Evolutionary conservation across 768 basidiomycete genomes (phyloP).

Genomic region (Xanthoconium stramineum): DNA sequence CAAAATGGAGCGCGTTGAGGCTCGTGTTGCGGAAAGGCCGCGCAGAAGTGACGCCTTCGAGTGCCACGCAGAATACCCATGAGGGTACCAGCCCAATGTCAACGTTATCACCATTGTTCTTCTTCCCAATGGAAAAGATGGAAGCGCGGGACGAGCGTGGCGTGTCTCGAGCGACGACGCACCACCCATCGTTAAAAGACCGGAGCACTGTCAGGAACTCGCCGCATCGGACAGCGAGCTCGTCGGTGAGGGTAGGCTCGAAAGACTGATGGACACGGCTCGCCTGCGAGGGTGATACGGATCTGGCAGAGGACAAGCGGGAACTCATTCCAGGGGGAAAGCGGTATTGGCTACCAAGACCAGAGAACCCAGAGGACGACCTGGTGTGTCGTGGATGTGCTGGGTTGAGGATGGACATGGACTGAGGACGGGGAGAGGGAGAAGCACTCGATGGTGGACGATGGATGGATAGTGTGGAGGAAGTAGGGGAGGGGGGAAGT

Average conservation of each 20-base stretch:
- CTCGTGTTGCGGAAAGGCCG: conserved; percentile 63
- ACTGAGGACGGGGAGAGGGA: conserved; percentile 9
- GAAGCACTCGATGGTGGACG: neutral
- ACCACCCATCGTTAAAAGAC: conserved; percentile 80
- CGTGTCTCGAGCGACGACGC: conserved; percentile 59
- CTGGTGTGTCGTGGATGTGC: conserved; percentile 29
- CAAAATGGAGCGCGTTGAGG: conserved; percentile 46
- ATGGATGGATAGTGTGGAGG: conserved; percentile 34
- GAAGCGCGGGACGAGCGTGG: conserved; percentile 40
- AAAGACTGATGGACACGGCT: conserved; percentile 66
- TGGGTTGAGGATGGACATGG: conserved; percentile 21
- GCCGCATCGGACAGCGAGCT: conserved; percentile 54
- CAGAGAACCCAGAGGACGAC: conserved; percentile 33
- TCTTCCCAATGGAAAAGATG: conserved; percentile 9
- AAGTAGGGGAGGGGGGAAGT: conserved; percentile 40
- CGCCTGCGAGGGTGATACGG: conserved; percentile 32
- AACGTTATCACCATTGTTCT: conserved; percentile 35
- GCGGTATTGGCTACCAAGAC: conserved; percentile 35
- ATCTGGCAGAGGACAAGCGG: conserved; percentile 8
- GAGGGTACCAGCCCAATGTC: conserved; percentile 74
- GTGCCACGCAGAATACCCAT: conserved; percentile 71
- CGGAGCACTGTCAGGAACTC: conserved; percentile 62
- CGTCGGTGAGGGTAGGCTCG: conserved; percentile 69
- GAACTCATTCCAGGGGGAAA: conserved; percentile 5
- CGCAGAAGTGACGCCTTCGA: conserved; percentile 55